phyloP scores from a whole-genome alignment of 2,329 filamentous ascomycete species.

The Fusarium sp. region DNA sequence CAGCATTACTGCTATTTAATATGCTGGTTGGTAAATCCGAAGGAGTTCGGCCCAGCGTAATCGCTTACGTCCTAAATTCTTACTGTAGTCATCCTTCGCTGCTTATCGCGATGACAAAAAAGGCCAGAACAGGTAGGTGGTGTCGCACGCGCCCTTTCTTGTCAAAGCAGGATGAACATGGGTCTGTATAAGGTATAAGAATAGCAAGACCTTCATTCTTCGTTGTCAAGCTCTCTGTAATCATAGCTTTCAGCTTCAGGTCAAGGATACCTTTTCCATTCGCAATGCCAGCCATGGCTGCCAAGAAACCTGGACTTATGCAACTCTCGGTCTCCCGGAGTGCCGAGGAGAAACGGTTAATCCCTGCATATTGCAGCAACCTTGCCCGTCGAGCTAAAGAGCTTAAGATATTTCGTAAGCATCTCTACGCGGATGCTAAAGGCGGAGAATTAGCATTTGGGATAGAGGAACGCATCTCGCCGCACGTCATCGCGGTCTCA shows the following conservation, averaged over 20 bases:
- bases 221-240: too few species aligned
- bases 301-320: constrained; percentile 12
- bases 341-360: constrained; percentile 13
- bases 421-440: constrained; percentile 1
- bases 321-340: constrained; percentile 33
- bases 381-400: constrained; percentile 19
- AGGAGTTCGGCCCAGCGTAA: background rate
- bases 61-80: constrained; percentile 10
- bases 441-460: constrained; percentile 8
- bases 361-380: constrained; percentile 29
- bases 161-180: background rate
- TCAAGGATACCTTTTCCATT: too few species aligned
- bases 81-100: background rate
- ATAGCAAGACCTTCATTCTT: too few species aligned
- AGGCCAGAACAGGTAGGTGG: background rate
- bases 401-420: constrained; percentile 12
- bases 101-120: background rate
- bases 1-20: too few species aligned
- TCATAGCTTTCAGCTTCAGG: too few species aligned
- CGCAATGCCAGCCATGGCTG: constrained; percentile 17
- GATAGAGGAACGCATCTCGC: constrained; percentile 16
- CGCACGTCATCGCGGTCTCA: constrained; percentile 15
- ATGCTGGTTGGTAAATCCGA: background rate
- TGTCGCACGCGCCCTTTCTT: background rate
- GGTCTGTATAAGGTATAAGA: background rate